These are phyloP conservation scores for Apiotrichum brassicae DNA, from an alignment of 1,284 basidiomycete species.

Conservation along the genomic window DNA sequence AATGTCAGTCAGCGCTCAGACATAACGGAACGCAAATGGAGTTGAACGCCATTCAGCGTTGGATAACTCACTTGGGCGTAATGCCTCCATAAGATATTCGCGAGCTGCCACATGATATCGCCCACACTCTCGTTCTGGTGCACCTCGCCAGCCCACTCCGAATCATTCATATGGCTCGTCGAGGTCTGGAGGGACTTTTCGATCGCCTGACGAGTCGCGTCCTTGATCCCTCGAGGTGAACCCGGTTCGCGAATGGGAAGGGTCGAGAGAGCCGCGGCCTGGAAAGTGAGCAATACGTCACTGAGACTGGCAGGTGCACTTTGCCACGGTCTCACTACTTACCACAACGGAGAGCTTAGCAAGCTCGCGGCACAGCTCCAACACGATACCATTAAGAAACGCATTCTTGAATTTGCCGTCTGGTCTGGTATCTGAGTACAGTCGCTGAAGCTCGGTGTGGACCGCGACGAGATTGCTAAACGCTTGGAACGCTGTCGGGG, in stretches of 20 bases:
- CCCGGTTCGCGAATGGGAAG: constrained; percentile 22
- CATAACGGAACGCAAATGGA: no score
- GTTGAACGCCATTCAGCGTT: background rate
- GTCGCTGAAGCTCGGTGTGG: constrained; percentile 30
- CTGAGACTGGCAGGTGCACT: no score
- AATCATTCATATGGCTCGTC: constrained; percentile 14
- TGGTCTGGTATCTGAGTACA: constrained; percentile 22
- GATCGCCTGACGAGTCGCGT: constrained; percentile 36
- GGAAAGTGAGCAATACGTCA: background rate
- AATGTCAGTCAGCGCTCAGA: background rate
- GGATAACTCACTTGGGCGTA: constrained; percentile 30
- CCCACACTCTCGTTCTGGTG: constrained; percentile 19
- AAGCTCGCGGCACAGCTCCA: constrained; percentile 10
- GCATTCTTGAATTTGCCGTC: constrained; percentile 25
- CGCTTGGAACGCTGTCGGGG: constrained; percentile 12
- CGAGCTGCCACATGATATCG: constrained; percentile 33
- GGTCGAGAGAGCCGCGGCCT: constrained; percentile 29
- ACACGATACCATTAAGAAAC: constrained; percentile 29
- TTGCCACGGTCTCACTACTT: background rate
- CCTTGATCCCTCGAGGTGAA: constrained; percentile 34
- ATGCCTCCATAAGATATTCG: constrained; percentile 37
- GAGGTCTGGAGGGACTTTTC: constrained; percentile 33
- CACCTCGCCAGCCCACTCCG: constrained; percentile 19
- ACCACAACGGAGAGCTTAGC: constrained; percentile 12
- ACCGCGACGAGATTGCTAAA: constrained; percentile 23